Evolutionary conservation across 1,139 yeast genomes (phyloP), one percentile per base, ranked within the genome.

Genomic region (Yamadazyma sp.): DNA sequence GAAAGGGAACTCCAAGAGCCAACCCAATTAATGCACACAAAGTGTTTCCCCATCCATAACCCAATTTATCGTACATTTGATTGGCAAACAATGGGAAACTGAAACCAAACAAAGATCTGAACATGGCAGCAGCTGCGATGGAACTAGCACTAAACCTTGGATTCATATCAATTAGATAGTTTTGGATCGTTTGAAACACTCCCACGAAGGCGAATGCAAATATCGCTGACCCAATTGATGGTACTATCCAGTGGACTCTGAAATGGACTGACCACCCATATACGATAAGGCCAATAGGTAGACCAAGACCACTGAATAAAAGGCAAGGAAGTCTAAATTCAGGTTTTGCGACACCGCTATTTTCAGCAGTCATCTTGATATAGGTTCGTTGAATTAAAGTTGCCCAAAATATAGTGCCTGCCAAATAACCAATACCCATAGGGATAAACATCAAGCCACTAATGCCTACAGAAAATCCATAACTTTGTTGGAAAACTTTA

Each of bases 31-130:
- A 61, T 0, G 76, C 86, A 53, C 80, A 76, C 51, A 81, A 54
- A 0, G 85, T 75, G 48, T 78, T 78, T 13, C 84, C 83, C 86
- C 86, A 80, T 6, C 86, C 87, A 46, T 78, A 79, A 21, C 79
- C 76, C 22, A 74, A 51, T 18, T 42, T 55, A 17, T 48, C 59
- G 46, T 71, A 74, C 77, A 74, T 70, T 14, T 61, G 56, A 12
- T 59, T 55, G 3, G 75, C 75, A 50, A 73, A 74, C 31, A 74
- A 53, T 16, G 80, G 80, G 56, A 79, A 77, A 13, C 72, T 68
- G 49, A 78, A 78, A 1, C 84, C 85, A 50, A 79, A 68, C 34
- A 67, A 55, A 6, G 83, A 77, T 43, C 87, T 57, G 54, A 78
- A 78, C 32, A 80, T 75, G 0, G 84, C 78, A 0, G 82, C 80